Conservation (phyloP, 2,329 filamentous ascomycete genomes). For the Talaromyces verruculosus region DNA sequence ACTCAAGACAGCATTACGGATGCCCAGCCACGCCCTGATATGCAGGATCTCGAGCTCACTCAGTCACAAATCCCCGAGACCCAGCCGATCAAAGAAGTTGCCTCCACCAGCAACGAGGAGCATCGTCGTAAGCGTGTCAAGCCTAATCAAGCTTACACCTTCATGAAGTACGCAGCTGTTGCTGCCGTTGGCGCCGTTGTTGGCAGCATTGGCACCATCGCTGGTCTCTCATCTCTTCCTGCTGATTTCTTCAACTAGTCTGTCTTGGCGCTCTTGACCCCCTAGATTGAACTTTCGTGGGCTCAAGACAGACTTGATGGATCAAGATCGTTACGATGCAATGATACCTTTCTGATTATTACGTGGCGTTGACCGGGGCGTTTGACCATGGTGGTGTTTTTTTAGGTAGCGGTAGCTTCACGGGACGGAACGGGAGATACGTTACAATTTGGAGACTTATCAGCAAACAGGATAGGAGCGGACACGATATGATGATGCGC, state of each 20-base stretch:
- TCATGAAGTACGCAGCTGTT: slow-evolving; percentile 41
- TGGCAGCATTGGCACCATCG: slow-evolving; percentile 44
- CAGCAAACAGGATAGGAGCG: background rate
- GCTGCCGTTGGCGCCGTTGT: slow-evolving; percentile 43
- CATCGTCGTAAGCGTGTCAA: slow-evolving; percentile 34
- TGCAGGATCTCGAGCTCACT: slow-evolving; percentile 20
- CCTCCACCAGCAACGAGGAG: slow-evolving; percentile 25
- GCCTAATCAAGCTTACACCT: slow-evolving; percentile 21
- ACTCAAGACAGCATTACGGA: slow-evolving; percentile 23
- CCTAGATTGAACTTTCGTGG: background rate
- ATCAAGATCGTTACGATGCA: background rate
- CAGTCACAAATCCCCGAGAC: slow-evolving; percentile 23
- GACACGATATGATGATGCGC: background rate
- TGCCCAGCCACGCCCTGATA: slow-evolving; percentile 28
- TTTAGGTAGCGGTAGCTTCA: background rate
- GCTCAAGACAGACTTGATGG: background rate
- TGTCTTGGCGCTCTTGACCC: background rate
- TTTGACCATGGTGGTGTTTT: slow-evolving; percentile 1
- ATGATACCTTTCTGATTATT: slow-evolving; percentile 13
- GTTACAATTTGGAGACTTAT: background rate
- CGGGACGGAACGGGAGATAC: background rate
- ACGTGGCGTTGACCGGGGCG: background rate
- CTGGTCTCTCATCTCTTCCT: slow-evolving; percentile 44
- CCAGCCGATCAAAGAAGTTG: slow-evolving; percentile 17
- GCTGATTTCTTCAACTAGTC: slow-evolving; percentile 40